These are phyloP conservation scores for Dictyostelium discoideum DNA, from an alignment of 78 protist genomes.

Conservation along the genomic window DNA sequence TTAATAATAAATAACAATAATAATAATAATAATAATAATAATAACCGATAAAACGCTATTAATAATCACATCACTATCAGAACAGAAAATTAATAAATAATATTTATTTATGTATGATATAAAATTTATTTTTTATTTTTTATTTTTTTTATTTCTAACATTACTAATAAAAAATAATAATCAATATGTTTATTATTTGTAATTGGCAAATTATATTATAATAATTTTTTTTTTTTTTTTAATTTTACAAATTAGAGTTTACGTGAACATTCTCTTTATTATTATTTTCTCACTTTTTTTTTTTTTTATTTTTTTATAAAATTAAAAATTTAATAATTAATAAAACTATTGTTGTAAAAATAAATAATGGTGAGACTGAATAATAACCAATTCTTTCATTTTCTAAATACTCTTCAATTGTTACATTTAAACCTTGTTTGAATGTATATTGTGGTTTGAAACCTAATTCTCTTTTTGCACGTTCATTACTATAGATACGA, in stretches of 20 bases:
- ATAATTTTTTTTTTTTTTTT: not conserved
- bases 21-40: not conserved
- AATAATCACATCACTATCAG: not conserved
- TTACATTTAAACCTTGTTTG: slow-evolving; percentile 71
- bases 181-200: no score
- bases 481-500: slow-evolving; percentile 37
- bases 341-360: slow-evolving; percentile 21
- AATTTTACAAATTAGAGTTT: not conserved
- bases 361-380: slow-evolving; percentile 66
- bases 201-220: no score
- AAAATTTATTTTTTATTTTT: no score
- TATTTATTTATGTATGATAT: not conserved
- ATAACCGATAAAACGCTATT: not conserved
- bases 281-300: not conserved
- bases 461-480: slow-evolving; percentile 59
- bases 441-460: slow-evolving; percentile 50
- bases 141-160: not conserved
- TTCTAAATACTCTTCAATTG: slow-evolving; percentile 68
- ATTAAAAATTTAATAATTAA: slow-evolving; percentile 46
- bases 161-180: no score
- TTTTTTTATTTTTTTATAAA: not conserved
- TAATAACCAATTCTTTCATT: slow-evolving; percentile 51
- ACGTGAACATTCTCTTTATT: not conserved
- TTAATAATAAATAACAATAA: not conserved
- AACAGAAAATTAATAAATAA: not conserved